Percentiles rank a stretch among this genome's conserved stretches.
These are phyloP conservation scores for Eucalyptus virginea DNA, from an alignment of 345 rosid species.

Conservation along the genomic window DNA sequence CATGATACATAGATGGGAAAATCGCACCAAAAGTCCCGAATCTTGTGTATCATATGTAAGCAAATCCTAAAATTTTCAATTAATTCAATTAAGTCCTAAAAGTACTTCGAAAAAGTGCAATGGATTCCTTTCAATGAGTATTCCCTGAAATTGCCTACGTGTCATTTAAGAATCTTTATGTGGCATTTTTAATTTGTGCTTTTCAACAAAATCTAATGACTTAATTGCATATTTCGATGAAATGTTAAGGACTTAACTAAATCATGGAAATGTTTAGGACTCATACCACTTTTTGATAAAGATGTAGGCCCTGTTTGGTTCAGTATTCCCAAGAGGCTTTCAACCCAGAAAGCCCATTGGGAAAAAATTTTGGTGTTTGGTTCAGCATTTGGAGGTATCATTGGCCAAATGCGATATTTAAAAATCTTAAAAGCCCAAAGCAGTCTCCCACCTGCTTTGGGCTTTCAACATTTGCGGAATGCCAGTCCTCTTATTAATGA, in stretches of 20 bases:
- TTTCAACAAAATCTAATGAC: background rate
- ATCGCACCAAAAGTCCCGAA: rapidly evolving
- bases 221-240: background rate
- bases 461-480: no score
- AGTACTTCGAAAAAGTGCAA: background rate
- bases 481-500: no score
- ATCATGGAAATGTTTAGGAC: background rate
- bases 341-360: no score
- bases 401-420: no score
- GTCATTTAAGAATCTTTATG: background rate
- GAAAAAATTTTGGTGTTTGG: no score
- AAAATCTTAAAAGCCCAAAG: no score
- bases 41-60: background rate
- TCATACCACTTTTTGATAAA: background rate
- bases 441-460: no score
- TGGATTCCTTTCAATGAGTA: background rate
- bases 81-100: background rate
- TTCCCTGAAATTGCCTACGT: rapidly evolving
- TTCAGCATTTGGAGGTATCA: no score
- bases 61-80: background rate
- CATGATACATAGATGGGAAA: background rate
- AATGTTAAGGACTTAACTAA: background rate
- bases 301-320: no score
- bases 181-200: background rate
- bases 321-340: no score